Conservation (phyloP, 1,284 basidiomycete genomes). For the Ustilago trichophora region DNA sequence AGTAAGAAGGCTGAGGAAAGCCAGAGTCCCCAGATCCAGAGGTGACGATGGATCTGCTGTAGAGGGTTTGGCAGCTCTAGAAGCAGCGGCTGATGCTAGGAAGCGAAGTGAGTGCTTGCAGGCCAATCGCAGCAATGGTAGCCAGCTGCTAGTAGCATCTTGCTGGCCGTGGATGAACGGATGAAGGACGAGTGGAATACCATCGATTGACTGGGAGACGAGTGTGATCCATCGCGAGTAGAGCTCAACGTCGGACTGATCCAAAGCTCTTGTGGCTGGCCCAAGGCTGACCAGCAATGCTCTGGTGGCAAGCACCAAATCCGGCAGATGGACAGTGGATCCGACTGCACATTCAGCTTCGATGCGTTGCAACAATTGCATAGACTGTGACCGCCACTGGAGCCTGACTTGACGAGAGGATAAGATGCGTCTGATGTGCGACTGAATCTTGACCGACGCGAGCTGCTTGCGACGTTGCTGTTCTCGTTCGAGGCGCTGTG, state of each 20-base stretch:
- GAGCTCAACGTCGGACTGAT: conserved; percentile 7
- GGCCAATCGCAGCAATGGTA: conserved; percentile 15
- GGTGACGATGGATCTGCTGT: background rate
- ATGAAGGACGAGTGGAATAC: conserved; percentile 20
- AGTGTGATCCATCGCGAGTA: conserved; percentile 26
- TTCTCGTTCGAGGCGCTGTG: conserved; percentile 35
- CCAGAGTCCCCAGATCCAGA: conserved; percentile 20
- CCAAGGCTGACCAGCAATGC: conserved; percentile 26
- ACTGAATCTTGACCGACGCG: conserved; percentile 26
- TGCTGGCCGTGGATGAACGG: conserved; percentile 4
- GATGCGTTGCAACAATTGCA: conserved; percentile 9
- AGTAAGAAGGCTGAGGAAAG: conserved; percentile 27
- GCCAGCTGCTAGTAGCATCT: conserved; percentile 10
- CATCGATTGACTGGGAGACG: conserved; percentile 13
- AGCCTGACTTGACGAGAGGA: conserved; percentile 13
- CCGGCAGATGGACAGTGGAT: background rate
- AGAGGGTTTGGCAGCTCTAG: background rate
- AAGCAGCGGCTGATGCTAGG: conserved; percentile 9
- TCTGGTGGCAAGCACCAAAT: conserved; percentile 20
- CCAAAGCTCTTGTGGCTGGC: conserved; percentile 9
- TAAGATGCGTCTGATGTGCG: conserved; percentile 26
- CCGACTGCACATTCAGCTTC: background rate
- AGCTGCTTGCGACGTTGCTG: conserved; percentile 27
- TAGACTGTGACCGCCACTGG: conserved; percentile 11
- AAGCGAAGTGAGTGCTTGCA: conserved; percentile 36